Conservation (phyloP, 352 stramenopile genomes). For the Phytophthora pinifolia region DNA sequence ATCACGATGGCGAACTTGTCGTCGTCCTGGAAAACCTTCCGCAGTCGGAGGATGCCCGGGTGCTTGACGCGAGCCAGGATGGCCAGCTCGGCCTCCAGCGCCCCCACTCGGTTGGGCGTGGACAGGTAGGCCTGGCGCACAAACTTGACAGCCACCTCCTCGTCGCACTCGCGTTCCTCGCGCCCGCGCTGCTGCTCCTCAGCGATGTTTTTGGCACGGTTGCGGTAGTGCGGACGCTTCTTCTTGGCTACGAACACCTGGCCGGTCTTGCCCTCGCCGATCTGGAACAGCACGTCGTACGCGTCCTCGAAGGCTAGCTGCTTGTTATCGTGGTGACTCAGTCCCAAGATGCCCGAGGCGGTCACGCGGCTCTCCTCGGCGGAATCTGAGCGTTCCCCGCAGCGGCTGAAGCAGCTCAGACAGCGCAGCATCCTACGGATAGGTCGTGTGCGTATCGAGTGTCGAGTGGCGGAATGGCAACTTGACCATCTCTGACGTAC, state of each 20-base stretch:
- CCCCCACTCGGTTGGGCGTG: conserved; percentile 65
- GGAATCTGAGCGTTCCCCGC: conserved; percentile 2
- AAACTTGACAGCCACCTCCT: conserved; percentile 72
- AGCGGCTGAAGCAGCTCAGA: conserved; percentile 30
- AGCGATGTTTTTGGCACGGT: conserved; percentile 26
- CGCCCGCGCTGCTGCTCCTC: conserved; percentile 66
- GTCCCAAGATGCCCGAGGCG: conserved; percentile 8
- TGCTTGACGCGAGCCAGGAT: conserved; percentile 66
- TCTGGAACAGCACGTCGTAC: conserved; percentile 69
- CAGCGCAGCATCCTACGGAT: conserved; percentile 34
- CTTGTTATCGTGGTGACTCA: conserved; percentile 24
- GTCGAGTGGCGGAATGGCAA: conserved; percentile 8
- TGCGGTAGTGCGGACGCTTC: conserved; percentile 25
- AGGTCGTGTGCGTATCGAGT: conserved; percentile 7
- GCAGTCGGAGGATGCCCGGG: conserved; percentile 50
- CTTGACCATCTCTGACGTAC: no score
- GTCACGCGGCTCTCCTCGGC: conserved; percentile 8
- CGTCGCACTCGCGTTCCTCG: conserved; percentile 44
- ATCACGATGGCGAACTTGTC: conserved; percentile 73
- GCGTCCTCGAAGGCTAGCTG: conserved; percentile 46
- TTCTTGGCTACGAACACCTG: conserved; percentile 61
- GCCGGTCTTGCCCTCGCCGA: conserved; percentile 81
- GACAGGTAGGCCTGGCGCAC: conserved; percentile 68
- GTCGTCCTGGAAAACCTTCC: conserved; percentile 70
- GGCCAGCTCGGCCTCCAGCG: conserved; percentile 58